Evolutionary conservation across 2,329 filamentous ascomycete genomes (phyloP).

Genomic region (Aspergillus pseudoviridinutans): DNA sequence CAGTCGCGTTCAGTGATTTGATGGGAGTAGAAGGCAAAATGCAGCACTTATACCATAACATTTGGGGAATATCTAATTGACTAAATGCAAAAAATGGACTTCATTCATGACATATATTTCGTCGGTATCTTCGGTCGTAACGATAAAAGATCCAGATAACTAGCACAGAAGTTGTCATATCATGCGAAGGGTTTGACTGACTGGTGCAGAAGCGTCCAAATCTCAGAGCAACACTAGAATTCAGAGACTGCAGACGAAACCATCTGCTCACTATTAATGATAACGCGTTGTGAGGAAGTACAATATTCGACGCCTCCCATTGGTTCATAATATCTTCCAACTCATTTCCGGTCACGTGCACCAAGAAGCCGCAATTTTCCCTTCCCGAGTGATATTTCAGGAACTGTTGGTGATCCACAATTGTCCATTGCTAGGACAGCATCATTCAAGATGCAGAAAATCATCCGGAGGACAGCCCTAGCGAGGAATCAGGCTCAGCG

Average conservation of each 20-base stretch:
- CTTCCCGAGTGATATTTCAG: constrained; percentile 3
- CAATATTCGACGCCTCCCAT: not conserved
- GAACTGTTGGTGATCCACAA: constrained; percentile 4
- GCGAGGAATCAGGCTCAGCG: constrained; percentile 60
- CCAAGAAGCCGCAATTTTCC: constrained; percentile 21
- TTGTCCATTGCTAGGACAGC: constrained; percentile 30
- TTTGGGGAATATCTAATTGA: no score
- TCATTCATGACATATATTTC: not conserved
- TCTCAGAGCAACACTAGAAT: not conserved
- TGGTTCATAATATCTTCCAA: not conserved
- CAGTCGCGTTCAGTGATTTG: no score
- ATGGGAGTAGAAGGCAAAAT: no score
- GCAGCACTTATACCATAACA: no score
- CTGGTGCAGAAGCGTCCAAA: not conserved
- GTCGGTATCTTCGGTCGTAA: not conserved
- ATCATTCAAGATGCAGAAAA: constrained; percentile 61
- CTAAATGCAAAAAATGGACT: not conserved
- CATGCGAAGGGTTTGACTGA: not conserved
- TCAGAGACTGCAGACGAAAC: not conserved
- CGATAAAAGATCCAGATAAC: not conserved
- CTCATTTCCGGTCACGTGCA: constrained; percentile 11
- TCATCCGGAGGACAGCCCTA: constrained; percentile 62
- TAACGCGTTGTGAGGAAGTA: not conserved
- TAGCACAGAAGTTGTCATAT: not conserved
- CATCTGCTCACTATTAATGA: not conserved